Evolutionary conservation across 768 basidiomycete genomes (phyloP), one percentile per base, ranked within the genome.

Genomic region (Lanmaoa rubissima): DNA sequence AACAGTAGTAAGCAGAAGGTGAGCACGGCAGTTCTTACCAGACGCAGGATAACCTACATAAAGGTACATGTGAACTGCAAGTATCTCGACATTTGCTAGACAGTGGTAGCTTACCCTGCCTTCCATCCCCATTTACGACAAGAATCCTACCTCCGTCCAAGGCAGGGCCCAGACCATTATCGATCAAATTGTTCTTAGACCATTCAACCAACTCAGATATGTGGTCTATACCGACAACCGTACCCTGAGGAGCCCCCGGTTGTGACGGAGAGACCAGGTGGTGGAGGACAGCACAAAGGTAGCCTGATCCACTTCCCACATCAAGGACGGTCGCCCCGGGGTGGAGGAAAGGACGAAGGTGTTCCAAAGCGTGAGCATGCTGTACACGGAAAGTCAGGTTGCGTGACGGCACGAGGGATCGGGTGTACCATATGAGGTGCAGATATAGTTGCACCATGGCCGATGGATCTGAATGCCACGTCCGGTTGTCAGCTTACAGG

Each of bases 161-260:
- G 0, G 81, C 82, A 8, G 71, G 61, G 0, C 78, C 81, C 1
- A 89, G 74, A 0, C 87, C 88, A 57, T 94, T 91, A 21, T 74
- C 75, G 44, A 75, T 71, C 17, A 98, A 73, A 62, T 98, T 96
- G 16, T 72, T 55, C 48, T 80, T 65, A n/a, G 86, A 84, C 84
- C 83, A 82, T 14, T 85, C 79, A 5, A 87, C 86, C 10, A 98
- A 79, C 59, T 87, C 84, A 0, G 83, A 79, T 61, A 98, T 84
- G 70, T 99, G 96, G 43, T 99, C 96, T 61, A 99, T 90, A 3
- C 92, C 95, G 13, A 96, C 78, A 6, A 98, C 87, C 55, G 78
- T 84, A 8, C 85, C 86, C 12, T 74, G 69, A 11, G 67, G 11
- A 10, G 24, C 42, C 16, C 49, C 57, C 0, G 57, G 50, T 11